phyloP scores from a whole-genome alignment of 1,284 basidiomycete genomes.

The Sanghuangporus sanghuang region DNA sequence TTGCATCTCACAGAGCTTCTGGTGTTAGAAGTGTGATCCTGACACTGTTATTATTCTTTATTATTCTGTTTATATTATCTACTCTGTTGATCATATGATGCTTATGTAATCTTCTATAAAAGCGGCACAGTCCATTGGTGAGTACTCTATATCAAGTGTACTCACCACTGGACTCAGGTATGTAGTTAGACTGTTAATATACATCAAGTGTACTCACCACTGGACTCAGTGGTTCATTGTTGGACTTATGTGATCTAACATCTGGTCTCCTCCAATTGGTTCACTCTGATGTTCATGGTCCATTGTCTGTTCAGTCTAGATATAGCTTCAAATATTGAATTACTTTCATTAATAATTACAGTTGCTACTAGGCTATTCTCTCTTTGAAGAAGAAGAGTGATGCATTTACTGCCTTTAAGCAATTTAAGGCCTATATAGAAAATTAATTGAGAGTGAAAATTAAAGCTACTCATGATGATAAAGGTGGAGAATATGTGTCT shows the following conservation, averaged over 20 bases:
- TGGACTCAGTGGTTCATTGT: too few relatives aligned
- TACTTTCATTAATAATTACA: slow-evolving; percentile 25
- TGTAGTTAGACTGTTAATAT: too few relatives aligned
- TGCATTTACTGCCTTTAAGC: slow-evolving; percentile 21
- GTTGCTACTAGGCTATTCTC: slow-evolving; percentile 16
- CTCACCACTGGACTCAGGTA: too few relatives aligned
- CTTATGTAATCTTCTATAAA: too few relatives aligned
- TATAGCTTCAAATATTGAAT: slow-evolving; percentile 24
- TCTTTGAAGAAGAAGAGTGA: slow-evolving; percentile 22
- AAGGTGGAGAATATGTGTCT: slow-evolving; percentile 21
- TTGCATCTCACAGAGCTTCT: not conserved
- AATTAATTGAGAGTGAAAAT: slow-evolving; percentile 20
- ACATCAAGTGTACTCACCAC: too few relatives aligned
- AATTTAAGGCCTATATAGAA: slow-evolving; percentile 22
- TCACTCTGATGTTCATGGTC: slow-evolving; percentile 18
- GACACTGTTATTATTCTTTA: too few relatives aligned
- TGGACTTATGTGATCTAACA: too few relatives aligned
- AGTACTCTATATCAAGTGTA: too few relatives aligned
- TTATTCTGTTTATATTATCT: too few relatives aligned
- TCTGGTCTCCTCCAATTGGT: slow-evolving; percentile 20
- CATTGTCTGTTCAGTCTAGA: slow-evolving; percentile 13
- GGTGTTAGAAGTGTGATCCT: too few relatives aligned
- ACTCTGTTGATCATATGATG: too few relatives aligned
- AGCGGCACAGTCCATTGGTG: too few relatives aligned
- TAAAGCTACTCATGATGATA: slow-evolving; percentile 25